Evolutionary conservation across 768 basidiomycete genomes (phyloP), one percentile per base, ranked within the genome.

Genomic region (Boletus pseudo-olivaceus): DNA sequence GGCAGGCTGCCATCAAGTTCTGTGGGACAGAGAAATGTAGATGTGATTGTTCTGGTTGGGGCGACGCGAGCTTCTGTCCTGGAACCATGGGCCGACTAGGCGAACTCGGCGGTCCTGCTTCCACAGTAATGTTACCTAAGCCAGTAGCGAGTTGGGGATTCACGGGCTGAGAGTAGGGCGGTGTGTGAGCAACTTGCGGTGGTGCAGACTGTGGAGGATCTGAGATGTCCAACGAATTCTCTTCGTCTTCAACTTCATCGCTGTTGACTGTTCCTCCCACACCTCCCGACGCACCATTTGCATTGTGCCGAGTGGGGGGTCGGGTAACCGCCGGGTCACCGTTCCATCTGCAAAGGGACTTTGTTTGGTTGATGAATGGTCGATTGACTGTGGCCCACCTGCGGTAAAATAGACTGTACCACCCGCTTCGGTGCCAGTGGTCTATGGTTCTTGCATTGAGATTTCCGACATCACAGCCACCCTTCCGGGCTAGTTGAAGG

Each of bases 381-480:
- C 11, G 47, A 41, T 26, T 42, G 38, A 32, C 38, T 19, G 26
- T n/a, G n/a, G 54, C 73, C 20, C 57, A 86, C 85, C 88, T 78
- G 61, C 76, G 76, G 68, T 83, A 83, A 68, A 91, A 91, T 23
- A 89, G 73, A 11, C 76, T 76, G 63, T 88, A 91, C 88, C 88
- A 90, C 15, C 87, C 87, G 33, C 78, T 77, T 52, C 82, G 78
- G 61, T 87, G 85, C 88, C 88, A 91, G 54, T 88, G 85, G 61
- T 90, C 88, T 54, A 91, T 80, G 3, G 84, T 85, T 55, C 87
- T 78, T 19, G 87, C 82, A 40, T 78, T 85, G 49, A 91, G 77
- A 61, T 85, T 90, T 7, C 86, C 88, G 14, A 90, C 82, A 56
- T 88, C 86, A 55, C 82, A 82, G 5, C 82, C 82, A 26, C 76